Evolutionary conservation across 2,329 filamentous ascomycete genomes (phyloP).

Genomic region (Sporothrix pseudoabietina): DNA sequence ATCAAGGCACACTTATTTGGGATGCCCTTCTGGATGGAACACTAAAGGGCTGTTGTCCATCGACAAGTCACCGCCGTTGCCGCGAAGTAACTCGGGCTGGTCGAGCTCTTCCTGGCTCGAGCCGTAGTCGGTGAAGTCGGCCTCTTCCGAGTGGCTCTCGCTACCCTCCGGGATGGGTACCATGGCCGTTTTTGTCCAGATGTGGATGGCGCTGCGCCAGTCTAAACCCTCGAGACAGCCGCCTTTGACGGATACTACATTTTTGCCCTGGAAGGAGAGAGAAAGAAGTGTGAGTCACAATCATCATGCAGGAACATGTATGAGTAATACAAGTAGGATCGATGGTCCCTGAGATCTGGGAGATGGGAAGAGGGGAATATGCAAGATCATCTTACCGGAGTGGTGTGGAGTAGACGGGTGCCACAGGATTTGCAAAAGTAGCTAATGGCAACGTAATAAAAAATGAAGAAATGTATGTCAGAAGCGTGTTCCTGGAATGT

Average conservation of each 20-base stretch:
- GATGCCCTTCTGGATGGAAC: neutral
- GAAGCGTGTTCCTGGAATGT: neutral
- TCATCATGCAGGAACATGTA: neutral
- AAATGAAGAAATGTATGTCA: neutral
- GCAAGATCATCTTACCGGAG: slow-evolving; percentile 41
- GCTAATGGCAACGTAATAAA: slow-evolving; percentile 41
- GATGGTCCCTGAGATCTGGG: neutral
- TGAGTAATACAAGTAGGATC: neutral
- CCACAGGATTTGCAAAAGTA: slow-evolving; percentile 70
- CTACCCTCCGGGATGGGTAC: slow-evolving; percentile 67
- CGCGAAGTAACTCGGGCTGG: slow-evolving; percentile 42
- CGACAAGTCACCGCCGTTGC: slow-evolving; percentile 26
- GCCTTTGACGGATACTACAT: slow-evolving; percentile 66
- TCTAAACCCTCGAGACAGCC: slow-evolving; percentile 66
- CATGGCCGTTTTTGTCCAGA: slow-evolving; percentile 69
- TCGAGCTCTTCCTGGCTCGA: slow-evolving; percentile 51
- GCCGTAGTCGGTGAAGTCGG: slow-evolving; percentile 49
- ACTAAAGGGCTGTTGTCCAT: slow-evolving; percentile 29
- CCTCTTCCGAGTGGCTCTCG: slow-evolving; percentile 59
- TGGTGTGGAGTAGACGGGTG: slow-evolving; percentile 64
- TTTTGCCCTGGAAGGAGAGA: slow-evolving; percentile 50
- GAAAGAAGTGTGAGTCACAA: neutral
- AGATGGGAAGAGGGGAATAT: neutral
- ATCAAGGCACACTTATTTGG: neutral
- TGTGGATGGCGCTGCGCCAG: slow-evolving; percentile 63